Evolutionary conservation across 2,329 filamentous ascomycete genomes (phyloP).

Genomic region (Phoma sp.): DNA sequence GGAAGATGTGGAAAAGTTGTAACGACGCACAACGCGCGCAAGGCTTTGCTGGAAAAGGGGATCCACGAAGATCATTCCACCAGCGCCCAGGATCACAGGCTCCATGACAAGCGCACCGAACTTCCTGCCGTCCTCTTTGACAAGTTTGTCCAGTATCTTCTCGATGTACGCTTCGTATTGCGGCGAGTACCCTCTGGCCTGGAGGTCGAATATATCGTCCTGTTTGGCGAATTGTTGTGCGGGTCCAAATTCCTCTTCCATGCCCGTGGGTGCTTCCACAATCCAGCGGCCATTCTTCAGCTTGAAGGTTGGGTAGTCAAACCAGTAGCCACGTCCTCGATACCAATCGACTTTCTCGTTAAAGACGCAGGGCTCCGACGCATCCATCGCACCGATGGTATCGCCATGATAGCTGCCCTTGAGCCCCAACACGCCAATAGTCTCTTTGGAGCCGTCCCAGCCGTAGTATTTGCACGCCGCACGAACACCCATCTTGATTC

Average conservation of each 20-base stretch:
- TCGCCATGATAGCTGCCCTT: slow-evolving; percentile 87
- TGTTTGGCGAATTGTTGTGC: slow-evolving; percentile 44
- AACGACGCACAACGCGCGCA: slow-evolving; percentile 69
- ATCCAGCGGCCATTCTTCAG: slow-evolving; percentile 71
- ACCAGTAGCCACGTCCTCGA: slow-evolving; percentile 77
- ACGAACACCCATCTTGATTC: slow-evolving; percentile 82
- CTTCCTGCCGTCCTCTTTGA: slow-evolving; percentile 63
- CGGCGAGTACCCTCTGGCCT: slow-evolving; percentile 49
- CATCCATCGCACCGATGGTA: slow-evolving; percentile 88
- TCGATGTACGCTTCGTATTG: slow-evolving; percentile 68
- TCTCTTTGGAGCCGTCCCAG: slow-evolving; percentile 64
- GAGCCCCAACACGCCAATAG: slow-evolving; percentile 73
- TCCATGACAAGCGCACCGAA: slow-evolving; percentile 83
- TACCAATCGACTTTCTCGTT: slow-evolving; percentile 92
- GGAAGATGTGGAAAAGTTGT: slow-evolving; percentile 57
- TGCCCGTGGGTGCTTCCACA: slow-evolving; percentile 61
- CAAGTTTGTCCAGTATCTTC: slow-evolving; percentile 59
- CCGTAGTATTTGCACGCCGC: slow-evolving; percentile 71
- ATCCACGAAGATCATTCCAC: slow-evolving; percentile 84
- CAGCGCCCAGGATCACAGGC: slow-evolving; percentile 79
- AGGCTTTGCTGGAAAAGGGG: slow-evolving; percentile 80
- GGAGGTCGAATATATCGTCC: slow-evolving; percentile 45
- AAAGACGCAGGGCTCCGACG: slow-evolving; percentile 75
- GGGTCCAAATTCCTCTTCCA: slow-evolving; percentile 56
- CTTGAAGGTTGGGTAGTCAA: slow-evolving; percentile 76